Evolutionary conservation across 2,329 filamentous ascomycete genomes (phyloP), one percentile per base, ranked within the genome.

Genomic region (Pseudogymnoascus destructans): DNA sequence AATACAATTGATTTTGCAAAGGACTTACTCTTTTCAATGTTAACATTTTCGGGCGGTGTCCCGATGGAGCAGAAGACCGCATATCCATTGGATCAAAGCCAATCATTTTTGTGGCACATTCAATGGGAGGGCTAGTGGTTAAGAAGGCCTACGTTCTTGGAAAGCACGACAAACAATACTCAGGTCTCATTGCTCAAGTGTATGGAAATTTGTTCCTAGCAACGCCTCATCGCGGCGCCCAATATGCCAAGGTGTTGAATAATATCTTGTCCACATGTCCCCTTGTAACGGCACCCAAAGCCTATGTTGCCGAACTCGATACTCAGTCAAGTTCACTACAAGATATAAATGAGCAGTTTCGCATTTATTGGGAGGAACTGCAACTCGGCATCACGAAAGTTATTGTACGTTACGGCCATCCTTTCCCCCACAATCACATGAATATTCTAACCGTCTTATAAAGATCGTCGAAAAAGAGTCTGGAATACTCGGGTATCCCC

Each of bases 321-420:
- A 64, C 64, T 5, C 69, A 69, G 49, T 74, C 74, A 3, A 58
- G 60, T 3, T 60, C 68, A 0, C 55, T 77, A 11, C 61, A 69
- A 46, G 64, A 69, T 3, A 69, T 77, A 58, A 77, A 78, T 61
- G 72, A 76, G 2, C 64, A 71, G 32, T 78, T 78, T 60, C 70
- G 72, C 40, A 46, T 3, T 3, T 46, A 1, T 3, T 46, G 40
- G 1, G 40, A 46, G n/a, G 40, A 46, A 8, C 8, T 46, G 3
- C 40, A 25, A 9, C 40, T 46, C 3, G 68, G 65, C 23, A 38
- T 64, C 21, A 62, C 61, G 17, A 68, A 63, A 57, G 17, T 25
- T 25, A 23, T 57, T n/a, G 25, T 27, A 40, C 7, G 17, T n/a
- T n/a, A n/a, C n/a, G n/a, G n/a, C n/a, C n/a, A n/a, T n/a, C n/a